These are phyloP conservation scores for Plenodomus lindquistii DNA, from an alignment of 2,329 filamentous ascomycete genomes.

Conservation along the genomic window DNA sequence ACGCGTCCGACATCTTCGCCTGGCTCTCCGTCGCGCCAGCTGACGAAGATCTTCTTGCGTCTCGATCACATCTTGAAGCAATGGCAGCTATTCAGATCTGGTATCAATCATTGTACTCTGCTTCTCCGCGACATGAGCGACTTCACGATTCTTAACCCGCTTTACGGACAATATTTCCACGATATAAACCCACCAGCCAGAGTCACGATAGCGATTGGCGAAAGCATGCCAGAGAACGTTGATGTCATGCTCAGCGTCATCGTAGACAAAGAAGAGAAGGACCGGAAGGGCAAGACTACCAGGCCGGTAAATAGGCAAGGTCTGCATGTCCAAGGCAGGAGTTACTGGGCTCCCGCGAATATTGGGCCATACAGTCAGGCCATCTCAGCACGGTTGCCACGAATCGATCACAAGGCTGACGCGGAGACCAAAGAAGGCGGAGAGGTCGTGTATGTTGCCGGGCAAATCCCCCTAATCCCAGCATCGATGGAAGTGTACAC, in stretches of 20 bases:
- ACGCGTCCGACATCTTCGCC: neutral
- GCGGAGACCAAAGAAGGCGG: slow-evolving; percentile 13
- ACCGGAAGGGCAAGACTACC: slow-evolving; percentile 23
- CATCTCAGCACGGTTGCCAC: slow-evolving; percentile 57
- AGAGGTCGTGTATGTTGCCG: slow-evolving; percentile 70
- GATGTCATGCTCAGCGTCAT: slow-evolving; percentile 65
- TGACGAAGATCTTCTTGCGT: slow-evolving; percentile 44
- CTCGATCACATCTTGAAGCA: slow-evolving; percentile 33
- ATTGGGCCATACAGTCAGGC: slow-evolving; percentile 97
- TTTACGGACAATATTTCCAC: slow-evolving; percentile 76
- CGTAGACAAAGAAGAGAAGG: slow-evolving; percentile 30
- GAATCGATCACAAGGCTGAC: slow-evolving; percentile 17
- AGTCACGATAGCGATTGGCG: slow-evolving; percentile 79
- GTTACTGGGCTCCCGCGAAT: slow-evolving; percentile 97
- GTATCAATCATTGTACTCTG: slow-evolving; percentile 57
- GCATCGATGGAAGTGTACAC: slow-evolving; percentile 69
- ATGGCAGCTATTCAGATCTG: slow-evolving; percentile 26
- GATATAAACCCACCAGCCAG: slow-evolving; percentile 82
- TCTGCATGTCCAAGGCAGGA: slow-evolving; percentile 88
- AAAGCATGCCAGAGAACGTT: slow-evolving; percentile 62
- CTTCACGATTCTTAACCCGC: slow-evolving; percentile 73
- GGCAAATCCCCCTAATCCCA: slow-evolving; percentile 88
- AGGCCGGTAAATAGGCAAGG: slow-evolving; percentile 46
- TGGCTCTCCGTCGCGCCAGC: slow-evolving; percentile 33
- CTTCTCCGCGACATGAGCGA: slow-evolving; percentile 78